Evolutionary conservation across 2,329 filamentous ascomycete genomes (phyloP).

Genomic region (Byssochlamys sp.): DNA sequence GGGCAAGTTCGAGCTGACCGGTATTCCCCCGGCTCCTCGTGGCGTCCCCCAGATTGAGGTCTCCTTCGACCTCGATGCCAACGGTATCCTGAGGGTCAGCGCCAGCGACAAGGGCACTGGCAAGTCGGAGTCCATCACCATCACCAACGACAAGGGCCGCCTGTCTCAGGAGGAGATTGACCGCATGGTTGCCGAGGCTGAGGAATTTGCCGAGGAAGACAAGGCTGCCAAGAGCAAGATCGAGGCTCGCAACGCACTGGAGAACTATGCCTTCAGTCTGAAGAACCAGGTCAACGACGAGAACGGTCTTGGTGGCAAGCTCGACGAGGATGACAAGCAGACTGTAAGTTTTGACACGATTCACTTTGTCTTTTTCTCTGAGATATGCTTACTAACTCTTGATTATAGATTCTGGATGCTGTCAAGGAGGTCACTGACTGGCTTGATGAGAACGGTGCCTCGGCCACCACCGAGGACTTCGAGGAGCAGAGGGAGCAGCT

Average conservation of each 20-base stretch:
- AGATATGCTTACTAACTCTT: conserved; percentile 19
- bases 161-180: conserved; percentile 94
- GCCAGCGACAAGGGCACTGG: conserved; percentile 96
- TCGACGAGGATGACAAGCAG: conserved; percentile 97
- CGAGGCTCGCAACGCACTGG: conserved; percentile 87
- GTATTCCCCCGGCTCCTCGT: conserved; percentile 87
- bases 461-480: conserved; percentile 83
- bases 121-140: conserved; percentile 94
- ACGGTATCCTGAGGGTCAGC: conserved; percentile 94
- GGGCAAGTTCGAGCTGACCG: conserved; percentile 95
- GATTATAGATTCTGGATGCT: conserved; percentile 65
- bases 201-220: conserved; percentile 98
- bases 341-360: conserved; percentile 48
- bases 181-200: conserved; percentile 96
- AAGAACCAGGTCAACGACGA: conserved; percentile 99
- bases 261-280: conserved; percentile 98
- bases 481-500: conserved; percentile 99
- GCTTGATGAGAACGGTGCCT: conserved; percentile 87
- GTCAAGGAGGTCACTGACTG: conserved; percentile 95
- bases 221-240: conserved; percentile 96
- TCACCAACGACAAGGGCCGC: conserved; percentile 98
- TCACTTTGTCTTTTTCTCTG: neutral
- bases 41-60: conserved; percentile 98
- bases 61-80: conserved; percentile 93
- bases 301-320: conserved; percentile 94